Evolutionary conservation across 1,139 yeast genomes (phyloP).

Genomic region (Debaryomycetaceae sp.): DNA sequence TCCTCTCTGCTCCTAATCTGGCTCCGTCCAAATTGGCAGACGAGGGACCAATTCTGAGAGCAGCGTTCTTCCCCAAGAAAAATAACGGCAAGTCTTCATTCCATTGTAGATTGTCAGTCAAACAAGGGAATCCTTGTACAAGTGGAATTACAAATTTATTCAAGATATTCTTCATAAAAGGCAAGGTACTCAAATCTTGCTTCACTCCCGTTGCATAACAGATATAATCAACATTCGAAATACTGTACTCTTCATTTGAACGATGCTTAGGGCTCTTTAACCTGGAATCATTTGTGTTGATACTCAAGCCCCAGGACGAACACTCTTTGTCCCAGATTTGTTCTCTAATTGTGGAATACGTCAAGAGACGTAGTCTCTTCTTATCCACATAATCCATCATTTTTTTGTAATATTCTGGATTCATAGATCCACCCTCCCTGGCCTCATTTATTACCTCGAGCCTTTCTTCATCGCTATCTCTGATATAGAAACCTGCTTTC

Average conservation of each 20-base stretch:
- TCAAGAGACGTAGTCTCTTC: conserved; percentile 24
- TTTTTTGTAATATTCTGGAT: conserved; percentile 41
- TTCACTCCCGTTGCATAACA: conserved; percentile 44
- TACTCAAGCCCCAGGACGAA: conserved; percentile 17
- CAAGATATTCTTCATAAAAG: conserved; percentile 25
- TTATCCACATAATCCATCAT: conserved; percentile 26
- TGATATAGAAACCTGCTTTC: conserved; percentile 41
- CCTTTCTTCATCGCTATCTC: conserved; percentile 42
- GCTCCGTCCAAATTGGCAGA: conserved; percentile 52
- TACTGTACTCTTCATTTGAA: background rate
- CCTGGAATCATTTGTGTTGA: conserved; percentile 8
- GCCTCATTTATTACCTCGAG: conserved; percentile 40
- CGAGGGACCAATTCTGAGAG: conserved; percentile 44
- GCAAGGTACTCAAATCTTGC: conserved; percentile 28
- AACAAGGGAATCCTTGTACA: conserved; percentile 40
- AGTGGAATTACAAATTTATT: conserved; percentile 25
- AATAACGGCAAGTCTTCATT: conserved; percentile 36
- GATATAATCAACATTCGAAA: conserved; percentile 29
- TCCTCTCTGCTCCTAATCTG: conserved; percentile 44
- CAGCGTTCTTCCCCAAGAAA: conserved; percentile 44
- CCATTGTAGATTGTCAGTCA: conserved; percentile 47
- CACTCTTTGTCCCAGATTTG: conserved; percentile 19
- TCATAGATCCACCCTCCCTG: conserved; percentile 47
- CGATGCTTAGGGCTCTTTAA: background rate
- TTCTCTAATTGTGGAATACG: conserved; percentile 19